A percentile compares a stretch with the other conserved stretches of the same genome.
These are phyloP conservation scores for Afroboletus lepidellus DNA, from an alignment of 1,284 basidiomycete genomes.

Conservation along the genomic window DNA sequence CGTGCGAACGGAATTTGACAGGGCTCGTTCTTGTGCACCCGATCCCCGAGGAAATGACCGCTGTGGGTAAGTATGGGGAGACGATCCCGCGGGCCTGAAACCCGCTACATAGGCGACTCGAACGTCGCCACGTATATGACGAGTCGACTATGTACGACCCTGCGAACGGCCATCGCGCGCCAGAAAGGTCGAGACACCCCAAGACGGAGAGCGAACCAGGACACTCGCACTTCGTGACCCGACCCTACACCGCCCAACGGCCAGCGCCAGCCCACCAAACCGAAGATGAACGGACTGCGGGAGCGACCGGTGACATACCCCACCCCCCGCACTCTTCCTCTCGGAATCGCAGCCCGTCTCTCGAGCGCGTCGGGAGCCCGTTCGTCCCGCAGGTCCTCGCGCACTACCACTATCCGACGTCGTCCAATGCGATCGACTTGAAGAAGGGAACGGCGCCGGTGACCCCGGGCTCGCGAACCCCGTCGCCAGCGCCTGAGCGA, in stretches of 20 bases:
- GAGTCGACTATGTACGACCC: conserved; percentile 18
- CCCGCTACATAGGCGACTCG: not conserved
- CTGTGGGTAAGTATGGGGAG: not conserved
- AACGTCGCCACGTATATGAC: conserved; percentile 1
- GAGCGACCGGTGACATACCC: not conserved
- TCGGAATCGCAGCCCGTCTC: conserved; percentile 21
- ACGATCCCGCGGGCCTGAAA: not conserved
- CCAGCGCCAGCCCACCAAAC: conserved; percentile 28
- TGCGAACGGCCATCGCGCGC: conserved; percentile 6
- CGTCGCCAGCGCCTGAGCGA: conserved; percentile 17
- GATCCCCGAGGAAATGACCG: not conserved
- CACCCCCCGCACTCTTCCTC: conserved; percentile 10
- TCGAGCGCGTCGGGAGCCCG: conserved; percentile 17
- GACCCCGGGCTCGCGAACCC: conserved; percentile 11
- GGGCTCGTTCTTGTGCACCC: not conserved
- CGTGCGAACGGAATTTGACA: not conserved
- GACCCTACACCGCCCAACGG: conserved; percentile 25
- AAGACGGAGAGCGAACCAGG: conserved; percentile 28
- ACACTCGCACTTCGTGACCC: conserved; percentile 17
- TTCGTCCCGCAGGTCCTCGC: conserved; percentile 10
- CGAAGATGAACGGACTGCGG: conserved; percentile 14
- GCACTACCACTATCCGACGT: conserved; percentile 4
- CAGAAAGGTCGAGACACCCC: conserved; percentile 15
- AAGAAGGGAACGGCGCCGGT: conserved; percentile 7
- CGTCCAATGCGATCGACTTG: not conserved